Evolutionary conservation across 176 grass and related monocot genomes (phyloP).

Genomic region (Phragmites australis): DNA sequence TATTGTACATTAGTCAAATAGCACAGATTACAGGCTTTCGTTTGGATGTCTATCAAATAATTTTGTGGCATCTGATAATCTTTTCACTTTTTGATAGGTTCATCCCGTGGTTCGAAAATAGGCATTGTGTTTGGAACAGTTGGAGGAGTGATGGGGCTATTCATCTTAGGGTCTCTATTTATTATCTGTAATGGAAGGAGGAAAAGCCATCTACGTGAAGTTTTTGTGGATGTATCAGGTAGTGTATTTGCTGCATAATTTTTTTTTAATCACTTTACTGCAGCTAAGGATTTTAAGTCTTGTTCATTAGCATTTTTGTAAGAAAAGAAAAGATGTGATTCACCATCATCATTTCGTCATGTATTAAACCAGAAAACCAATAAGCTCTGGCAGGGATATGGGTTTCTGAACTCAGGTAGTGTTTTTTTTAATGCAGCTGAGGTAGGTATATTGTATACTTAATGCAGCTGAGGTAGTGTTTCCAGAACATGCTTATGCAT

Average conservation of each 20-base stretch:
- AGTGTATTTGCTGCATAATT: conserved; percentile 17
- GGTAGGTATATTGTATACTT: not conserved
- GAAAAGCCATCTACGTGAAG: conserved; percentile 54
- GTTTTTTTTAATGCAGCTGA: not conserved
- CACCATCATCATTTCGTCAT: conserved; percentile 22
- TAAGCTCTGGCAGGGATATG: not conserved
- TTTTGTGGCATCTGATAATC: conserved; percentile 11
- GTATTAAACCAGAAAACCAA: not conserved
- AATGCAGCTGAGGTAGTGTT: not conserved
- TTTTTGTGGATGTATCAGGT: conserved; percentile 99
- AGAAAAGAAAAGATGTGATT: not conserved
- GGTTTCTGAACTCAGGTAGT: not conserved
- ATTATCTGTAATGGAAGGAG: conserved; percentile 74
- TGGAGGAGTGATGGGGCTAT: conserved; percentile 65
- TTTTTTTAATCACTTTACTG: not conserved
- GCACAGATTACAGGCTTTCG: not conserved
- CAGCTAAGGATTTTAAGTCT: not conserved
- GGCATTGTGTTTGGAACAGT: conserved; percentile 74
- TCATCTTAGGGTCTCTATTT: conserved; percentile 63
- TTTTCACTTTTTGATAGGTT: conserved; percentile 53
- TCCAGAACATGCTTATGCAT: not conserved
- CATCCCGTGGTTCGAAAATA: conserved; percentile 62
- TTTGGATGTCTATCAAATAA: conserved; percentile 1
- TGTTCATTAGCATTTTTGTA: conserved; percentile 5
- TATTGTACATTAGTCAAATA: conserved; percentile 30